Percentiles rank a stretch among this genome's conserved stretches.
These are phyloP conservation scores for Physcomitrellopsis africana DNA, from an alignment of 225 moss, liverwort and hornwort species.

Conservation along the genomic window DNA sequence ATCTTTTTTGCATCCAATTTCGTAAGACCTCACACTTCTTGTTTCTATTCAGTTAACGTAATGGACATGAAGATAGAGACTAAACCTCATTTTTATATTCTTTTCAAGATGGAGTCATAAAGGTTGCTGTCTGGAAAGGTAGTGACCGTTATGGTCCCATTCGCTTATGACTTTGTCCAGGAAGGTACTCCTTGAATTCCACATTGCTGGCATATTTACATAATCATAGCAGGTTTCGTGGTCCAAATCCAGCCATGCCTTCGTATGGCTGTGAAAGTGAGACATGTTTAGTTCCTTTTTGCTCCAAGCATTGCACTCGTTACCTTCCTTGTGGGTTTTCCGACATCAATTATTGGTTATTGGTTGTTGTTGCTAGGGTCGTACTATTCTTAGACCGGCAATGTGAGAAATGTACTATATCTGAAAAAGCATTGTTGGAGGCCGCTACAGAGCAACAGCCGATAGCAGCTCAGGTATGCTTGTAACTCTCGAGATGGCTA, in stretches of 20 bases:
- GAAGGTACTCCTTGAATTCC: background rate
- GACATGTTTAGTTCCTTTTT: background rate
- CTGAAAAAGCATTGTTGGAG: constrained; percentile 72
- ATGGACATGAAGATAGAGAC: background rate
- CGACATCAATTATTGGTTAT: background rate
- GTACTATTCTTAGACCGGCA: constrained; percentile 75
- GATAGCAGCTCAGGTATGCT: constrained; percentile 73
- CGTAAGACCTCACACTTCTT: background rate
- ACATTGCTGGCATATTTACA: background rate
- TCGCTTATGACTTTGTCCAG: constrained; percentile 1
- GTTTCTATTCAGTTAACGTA: background rate
- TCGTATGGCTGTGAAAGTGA: constrained; percentile 10
- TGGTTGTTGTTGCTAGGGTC: constrained; percentile 56
- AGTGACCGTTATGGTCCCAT: constrained; percentile 1
- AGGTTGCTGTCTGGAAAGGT: background rate
- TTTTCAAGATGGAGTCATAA: background rate
- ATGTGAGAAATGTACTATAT: constrained; percentile 58
- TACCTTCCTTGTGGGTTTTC: constrained; percentile 11
- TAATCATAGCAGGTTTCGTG: background rate
- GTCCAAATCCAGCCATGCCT: background rate
- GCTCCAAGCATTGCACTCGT: background rate
- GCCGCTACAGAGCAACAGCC: constrained; percentile 59
- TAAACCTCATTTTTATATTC: background rate
- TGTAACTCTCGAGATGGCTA: background rate
- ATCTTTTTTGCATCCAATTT: constrained; percentile 3